A percentile compares a stretch with the other conserved stretches of the same genome.
Conservation (phyloP, 2,329 filamentous ascomycete genomes). For the Pochonia chlamydosporia region DNA sequence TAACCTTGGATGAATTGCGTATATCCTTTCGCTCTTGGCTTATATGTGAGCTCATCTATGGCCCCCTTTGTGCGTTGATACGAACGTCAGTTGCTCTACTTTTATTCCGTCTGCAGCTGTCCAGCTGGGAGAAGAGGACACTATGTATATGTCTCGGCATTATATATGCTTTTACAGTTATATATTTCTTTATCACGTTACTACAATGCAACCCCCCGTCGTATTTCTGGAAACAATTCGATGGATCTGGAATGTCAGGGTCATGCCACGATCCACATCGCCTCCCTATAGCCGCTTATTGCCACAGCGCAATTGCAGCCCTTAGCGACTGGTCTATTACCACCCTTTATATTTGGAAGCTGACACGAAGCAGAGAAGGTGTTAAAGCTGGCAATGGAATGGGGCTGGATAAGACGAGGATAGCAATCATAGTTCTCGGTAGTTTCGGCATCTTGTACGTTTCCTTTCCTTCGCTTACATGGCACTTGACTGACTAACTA, state of each 20-base stretch:
- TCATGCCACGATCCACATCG: background rate
- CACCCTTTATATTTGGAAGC: background rate
- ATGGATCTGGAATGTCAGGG: background rate
- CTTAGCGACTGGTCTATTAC: background rate
- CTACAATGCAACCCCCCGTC: conserved; percentile 1
- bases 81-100: background rate
- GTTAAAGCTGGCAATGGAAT: background rate
- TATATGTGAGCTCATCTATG: conserved; percentile 1
- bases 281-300: background rate
- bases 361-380: background rate
- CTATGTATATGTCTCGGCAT: background rate
- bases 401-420: background rate
- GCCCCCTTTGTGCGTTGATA: conserved; percentile 1
- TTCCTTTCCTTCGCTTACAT: background rate
- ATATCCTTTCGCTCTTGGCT: background rate
- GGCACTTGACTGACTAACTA: background rate
- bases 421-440: background rate
- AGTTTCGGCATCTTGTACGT: background rate
- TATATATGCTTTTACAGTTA: background rate
- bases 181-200: background rate
- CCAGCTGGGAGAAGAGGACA: background rate
- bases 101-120: background rate
- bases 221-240: conserved; percentile 1
- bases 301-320: conserved; percentile 1
- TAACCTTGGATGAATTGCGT: background rate